Base-by-base conservation (phyloP, 176 grass and related monocot genomes). In the Ensete ventricosum region DNA sequence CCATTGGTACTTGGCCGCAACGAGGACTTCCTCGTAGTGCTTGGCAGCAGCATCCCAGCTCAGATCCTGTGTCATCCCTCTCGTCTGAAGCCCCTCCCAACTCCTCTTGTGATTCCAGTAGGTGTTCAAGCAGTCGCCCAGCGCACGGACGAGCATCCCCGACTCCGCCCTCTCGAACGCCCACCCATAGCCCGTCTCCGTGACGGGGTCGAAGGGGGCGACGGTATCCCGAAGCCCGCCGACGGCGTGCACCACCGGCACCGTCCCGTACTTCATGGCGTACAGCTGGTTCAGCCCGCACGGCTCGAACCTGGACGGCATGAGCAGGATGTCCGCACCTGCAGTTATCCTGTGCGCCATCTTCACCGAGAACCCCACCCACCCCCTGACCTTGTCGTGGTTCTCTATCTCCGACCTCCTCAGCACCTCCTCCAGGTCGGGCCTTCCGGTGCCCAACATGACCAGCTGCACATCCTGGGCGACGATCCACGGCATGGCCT, bases 261-360 rank as follows among this genome's bases (percentile, higher is more conserved):
- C 75, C 0, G 86, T 99, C 22, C 95, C 95, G 74, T 99, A 99
- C 51, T 77, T 82, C 90, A 94, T 91, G 1, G 95, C 90, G 55
- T 94, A 99, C 19, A 99, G 83, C 83, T 99, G 95, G 84, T 99
- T 94, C 72, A 94, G 82, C 65, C 95, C 95, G 75, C 95, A 99
- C 29, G 95, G 95, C 84, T 98, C 88, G 67, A 93, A 98, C 82
- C 86, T 82, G 11, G 95, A 98, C 53, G 90, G 95, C 95, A 99
- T 99, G 11, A 94, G 71, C 9, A 99, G 54, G 1, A 91, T 51
- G 60, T 99, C 90, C 0, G 84, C 86, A 6, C 88, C 88, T 72
- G 95, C 86, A 48, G 95, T 89, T 57, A 94, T 89, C 51, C 90
- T 78, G 78, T 91, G 95, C 23, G 95, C 95, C 84, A 85, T 63